Conservation (phyloP, 176 grass and related monocot species). For the Carex kokanica region DNA sequence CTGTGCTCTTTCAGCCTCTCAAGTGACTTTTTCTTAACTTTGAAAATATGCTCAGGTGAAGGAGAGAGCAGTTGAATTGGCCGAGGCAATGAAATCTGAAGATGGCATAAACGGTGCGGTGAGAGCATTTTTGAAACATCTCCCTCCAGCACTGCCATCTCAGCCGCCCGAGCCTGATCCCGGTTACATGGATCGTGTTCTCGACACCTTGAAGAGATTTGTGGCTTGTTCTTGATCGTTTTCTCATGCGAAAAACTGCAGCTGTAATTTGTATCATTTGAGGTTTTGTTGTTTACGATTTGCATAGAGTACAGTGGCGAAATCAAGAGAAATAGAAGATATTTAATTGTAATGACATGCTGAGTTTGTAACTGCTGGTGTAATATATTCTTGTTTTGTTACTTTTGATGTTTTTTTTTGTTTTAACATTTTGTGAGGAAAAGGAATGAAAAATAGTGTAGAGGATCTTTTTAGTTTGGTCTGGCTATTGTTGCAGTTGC, state of each 20-base stretch:
- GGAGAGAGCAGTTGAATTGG: conserved; percentile 38
- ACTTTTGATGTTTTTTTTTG: not conserved
- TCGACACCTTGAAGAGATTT: conserved; percentile 43
- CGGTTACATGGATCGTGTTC: conserved; percentile 21
- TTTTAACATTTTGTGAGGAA: not conserved
- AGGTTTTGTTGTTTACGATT: not conserved
- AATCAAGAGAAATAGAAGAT: conserved; percentile 5
- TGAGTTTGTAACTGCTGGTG: conserved; percentile 12
- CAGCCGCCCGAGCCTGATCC: not conserved
- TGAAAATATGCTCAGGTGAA: conserved; percentile 43
- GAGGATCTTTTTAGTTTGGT: not conserved
- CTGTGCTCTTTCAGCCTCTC: not conserved
- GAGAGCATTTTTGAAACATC: conserved; percentile 57
- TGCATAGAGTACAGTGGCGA: not conserved
- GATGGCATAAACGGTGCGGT: conserved; percentile 57
- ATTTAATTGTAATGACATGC: not conserved
- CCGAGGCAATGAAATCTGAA: conserved; percentile 50
- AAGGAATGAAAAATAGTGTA: conserved; percentile 14
- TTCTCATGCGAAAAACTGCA: too few relatives aligned
- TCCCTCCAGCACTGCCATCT: conserved; percentile 17
- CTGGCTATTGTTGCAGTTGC: not conserved
- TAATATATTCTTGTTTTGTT: conserved; percentile 16
- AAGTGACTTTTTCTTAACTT: not conserved
- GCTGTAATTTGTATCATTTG: conserved; percentile 9
- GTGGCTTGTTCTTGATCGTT: conserved; percentile 12